A percentile compares a stretch with the other conserved stretches of the same genome.
These are phyloP conservation scores for Mortierella sp. DNA, from an alignment of 371 early-diverging fungal species.

Conservation along the genomic window DNA sequence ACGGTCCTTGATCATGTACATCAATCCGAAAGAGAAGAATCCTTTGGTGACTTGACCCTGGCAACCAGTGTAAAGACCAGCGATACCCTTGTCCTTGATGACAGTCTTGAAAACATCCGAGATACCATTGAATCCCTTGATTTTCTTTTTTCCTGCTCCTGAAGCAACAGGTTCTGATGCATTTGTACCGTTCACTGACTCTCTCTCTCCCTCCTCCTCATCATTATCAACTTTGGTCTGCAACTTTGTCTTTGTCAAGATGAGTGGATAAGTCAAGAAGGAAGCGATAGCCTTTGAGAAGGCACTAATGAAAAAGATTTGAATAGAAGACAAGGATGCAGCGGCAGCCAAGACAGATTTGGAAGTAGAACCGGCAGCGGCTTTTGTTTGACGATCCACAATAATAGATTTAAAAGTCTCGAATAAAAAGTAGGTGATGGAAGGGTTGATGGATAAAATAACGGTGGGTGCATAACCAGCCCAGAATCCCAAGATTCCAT, in stretches of 20 bases:
- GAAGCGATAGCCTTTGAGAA: conserved; percentile 69
- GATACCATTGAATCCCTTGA: conserved; percentile 58
- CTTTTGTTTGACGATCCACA: conserved; percentile 35
- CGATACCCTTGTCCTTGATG: conserved; percentile 60
- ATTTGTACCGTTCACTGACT: background rate
- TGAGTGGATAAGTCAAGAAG: conserved; percentile 71
- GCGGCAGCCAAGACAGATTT: conserved; percentile 44
- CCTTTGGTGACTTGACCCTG: conserved; percentile 72
- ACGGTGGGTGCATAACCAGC: conserved; percentile 73
- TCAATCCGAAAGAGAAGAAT: conserved; percentile 73
- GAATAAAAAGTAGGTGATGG: conserved; percentile 73
- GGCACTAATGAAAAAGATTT: conserved; percentile 71
- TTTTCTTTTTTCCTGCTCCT: background rate
- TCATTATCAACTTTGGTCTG: conserved; percentile 42
- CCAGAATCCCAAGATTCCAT: conserved; percentile 70
- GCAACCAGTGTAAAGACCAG: conserved; percentile 66
- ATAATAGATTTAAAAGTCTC: conserved; percentile 65
- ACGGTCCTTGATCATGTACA: conserved; percentile 76
- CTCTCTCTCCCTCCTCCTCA: conserved; percentile 17
- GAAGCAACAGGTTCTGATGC: no score
- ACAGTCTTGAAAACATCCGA: conserved; percentile 59
- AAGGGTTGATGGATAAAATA: conserved; percentile 69
- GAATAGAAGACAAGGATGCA: conserved; percentile 57
- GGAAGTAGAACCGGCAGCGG: conserved; percentile 14
- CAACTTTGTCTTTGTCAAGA: conserved; percentile 64